These are phyloP conservation scores for Populus trichocarpa DNA, from an alignment of 441 rosid species.

Conservation along the genomic window DNA sequence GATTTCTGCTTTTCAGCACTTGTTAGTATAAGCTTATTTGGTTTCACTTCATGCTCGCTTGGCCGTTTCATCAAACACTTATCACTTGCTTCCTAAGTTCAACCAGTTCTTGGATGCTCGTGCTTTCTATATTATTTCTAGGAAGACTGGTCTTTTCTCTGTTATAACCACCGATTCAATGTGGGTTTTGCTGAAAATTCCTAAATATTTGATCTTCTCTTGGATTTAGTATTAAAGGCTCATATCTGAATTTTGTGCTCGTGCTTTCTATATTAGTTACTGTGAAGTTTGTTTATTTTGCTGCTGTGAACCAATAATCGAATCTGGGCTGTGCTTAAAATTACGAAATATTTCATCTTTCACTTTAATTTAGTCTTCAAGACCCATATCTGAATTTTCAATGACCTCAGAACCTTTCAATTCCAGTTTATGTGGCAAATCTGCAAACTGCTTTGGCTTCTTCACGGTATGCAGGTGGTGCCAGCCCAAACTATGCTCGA, in stretches of 20 bases:
- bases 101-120: too few relatives aligned
- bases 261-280: not conserved
- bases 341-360: not conserved
- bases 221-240: not conserved
- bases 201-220: not conserved
- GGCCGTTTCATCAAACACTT: constrained; percentile 38
- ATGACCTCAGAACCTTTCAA: too few relatives aligned
- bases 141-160: not conserved
- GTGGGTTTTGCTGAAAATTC: not conserved
- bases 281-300: not conserved
- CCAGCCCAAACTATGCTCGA: too few relatives aligned
- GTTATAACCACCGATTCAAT: not conserved
- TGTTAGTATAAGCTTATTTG: not conserved
- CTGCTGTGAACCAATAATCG: not conserved
- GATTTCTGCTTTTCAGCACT: not conserved
- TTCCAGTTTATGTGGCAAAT: too few relatives aligned
- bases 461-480: too few relatives aligned
- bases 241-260: not conserved
- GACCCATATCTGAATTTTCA: not conserved
- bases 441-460: too few relatives aligned
- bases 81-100: not conserved
- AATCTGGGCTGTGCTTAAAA: not conserved
- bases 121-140: not conserved
- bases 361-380: not conserved
- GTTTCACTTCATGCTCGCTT: constrained; percentile 6